Conservation (phyloP, 345 rosid genomes). For the Linum trigynum region DNA sequence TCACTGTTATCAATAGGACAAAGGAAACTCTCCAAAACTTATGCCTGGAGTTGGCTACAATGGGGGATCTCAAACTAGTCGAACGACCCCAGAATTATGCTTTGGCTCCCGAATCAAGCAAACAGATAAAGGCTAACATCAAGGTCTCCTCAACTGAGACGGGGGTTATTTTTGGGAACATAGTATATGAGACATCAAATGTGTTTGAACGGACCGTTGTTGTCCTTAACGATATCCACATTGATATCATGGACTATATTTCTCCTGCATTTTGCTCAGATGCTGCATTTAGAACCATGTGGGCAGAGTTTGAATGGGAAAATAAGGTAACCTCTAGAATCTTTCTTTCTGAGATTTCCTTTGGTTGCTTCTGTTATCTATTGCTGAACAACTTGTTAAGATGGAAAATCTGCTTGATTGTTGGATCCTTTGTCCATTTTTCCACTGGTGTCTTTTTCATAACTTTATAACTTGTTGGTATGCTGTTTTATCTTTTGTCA, state of each 20-base stretch:
- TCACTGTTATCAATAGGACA: conserved; percentile 90
- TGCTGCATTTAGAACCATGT: conserved; percentile 88
- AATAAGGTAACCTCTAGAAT: conserved; percentile 51
- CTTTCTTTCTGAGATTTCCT: not conserved
- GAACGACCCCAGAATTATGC: conserved; percentile 98
- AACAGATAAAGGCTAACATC: conserved; percentile 96
- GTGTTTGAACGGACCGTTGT: conserved; percentile 81
- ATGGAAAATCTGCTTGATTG: too few species aligned
- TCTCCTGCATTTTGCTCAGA: conserved; percentile 91
- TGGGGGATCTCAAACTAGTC: conserved; percentile 99
- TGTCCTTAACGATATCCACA: conserved; percentile 88
- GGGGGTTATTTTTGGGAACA: conserved; percentile 95
- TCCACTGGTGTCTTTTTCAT: not conserved
- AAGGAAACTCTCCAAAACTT: conserved; percentile 94
- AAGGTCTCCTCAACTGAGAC: conserved; percentile 99
- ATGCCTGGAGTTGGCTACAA: conserved; percentile 94
- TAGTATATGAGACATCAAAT: conserved; percentile 88
- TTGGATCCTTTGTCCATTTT: not conserved
- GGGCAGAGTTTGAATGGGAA: conserved; percentile 99
- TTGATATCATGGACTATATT: conserved; percentile 94
- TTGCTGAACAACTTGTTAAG: too few species aligned
- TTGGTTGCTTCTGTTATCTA: not conserved
- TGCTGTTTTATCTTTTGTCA: not conserved
- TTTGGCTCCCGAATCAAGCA: conserved; percentile 85
- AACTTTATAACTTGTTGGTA: not conserved